Base-by-base conservation (phyloP, 2,329 filamentous ascomycete species). In the Metarhizium guizhouense region DNA sequence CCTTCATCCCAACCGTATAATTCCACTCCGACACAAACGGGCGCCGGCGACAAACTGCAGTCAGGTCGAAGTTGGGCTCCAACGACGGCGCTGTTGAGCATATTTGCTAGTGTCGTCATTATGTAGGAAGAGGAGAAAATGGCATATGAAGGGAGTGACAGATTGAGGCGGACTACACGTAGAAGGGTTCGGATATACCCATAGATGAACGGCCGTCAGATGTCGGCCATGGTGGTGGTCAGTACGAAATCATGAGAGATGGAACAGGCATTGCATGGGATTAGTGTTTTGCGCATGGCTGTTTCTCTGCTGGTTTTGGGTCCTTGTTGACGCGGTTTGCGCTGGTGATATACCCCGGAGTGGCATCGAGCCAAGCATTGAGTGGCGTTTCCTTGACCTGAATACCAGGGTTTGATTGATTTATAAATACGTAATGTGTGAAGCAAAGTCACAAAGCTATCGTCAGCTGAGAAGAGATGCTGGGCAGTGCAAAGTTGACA, bases 1-100 rank as follows among this genome's bases (percentile, higher is more conserved):
- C 20, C 60, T 25, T 59, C 60, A 2, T 58, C 58, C 25, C 53
- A 52, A 30, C 36, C 59, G 10, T 56, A 52, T 34, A 51, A 53
- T 42, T 45, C 58, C 5, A 55, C 45, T n/a, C 50, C 55, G 4
- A 59, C 59, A 3, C 53, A 49, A 13, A 47, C 50, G 20, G 51
- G 43, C 30, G 42, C 42, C 7, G 56, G 30, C 34, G 47, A 14
- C 5, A 51, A n/a, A 6, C 32, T 50, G 36, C 34, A 48, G 6
- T 34, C 34, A 14, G 16, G 5, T 4, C n/a, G 40, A 13, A 13
- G 2, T 8, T 52, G 38, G 45, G 34, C 20, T 6, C 6, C 18
- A n/a, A n/a, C 25, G 16, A 20, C 30, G 7, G 43, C 34, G 8
- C 3, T 53, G 2, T 36, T 56, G 18, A 20, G 25, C 36, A 40